Conservation (phyloP, 1,139 yeast species). For the Protomyces inouyei region DNA sequence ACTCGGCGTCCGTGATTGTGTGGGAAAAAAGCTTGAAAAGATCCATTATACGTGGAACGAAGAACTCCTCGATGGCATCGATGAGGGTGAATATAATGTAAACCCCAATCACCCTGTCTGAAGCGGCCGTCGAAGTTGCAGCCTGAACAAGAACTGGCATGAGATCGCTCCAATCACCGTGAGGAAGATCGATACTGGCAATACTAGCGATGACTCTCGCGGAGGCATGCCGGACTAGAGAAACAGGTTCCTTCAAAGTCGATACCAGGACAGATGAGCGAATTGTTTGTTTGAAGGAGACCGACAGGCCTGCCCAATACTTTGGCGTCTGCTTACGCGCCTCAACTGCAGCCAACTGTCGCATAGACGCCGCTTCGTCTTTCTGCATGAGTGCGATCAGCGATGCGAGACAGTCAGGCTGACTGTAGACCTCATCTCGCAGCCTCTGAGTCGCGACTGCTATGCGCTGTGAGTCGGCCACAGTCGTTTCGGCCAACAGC, state of each 20-base stretch:
- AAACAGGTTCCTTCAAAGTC: slow-evolving; percentile 60
- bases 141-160: slow-evolving; percentile 67
- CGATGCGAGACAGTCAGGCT: slow-evolving; percentile 71
- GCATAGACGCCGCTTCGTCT: slow-evolving; percentile 32
- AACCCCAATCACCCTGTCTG: slow-evolving; percentile 76
- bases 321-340: slow-evolving; percentile 73
- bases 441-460: slow-evolving; percentile 76
- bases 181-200: slow-evolving; percentile 67
- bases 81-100: slow-evolving; percentile 72
- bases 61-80: slow-evolving; percentile 51
- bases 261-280: slow-evolving; percentile 63
- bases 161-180: slow-evolving; percentile 69
- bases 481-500: slow-evolving; percentile 9
- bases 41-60: slow-evolving; percentile 56
- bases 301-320: slow-evolving; percentile 57
- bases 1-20: slow-evolving; percentile 60
- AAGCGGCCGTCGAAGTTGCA: slow-evolving; percentile 53
- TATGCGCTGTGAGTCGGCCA: slow-evolving; percentile 39
- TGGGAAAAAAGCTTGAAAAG: slow-evolving; percentile 50
- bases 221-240: slow-evolving; percentile 77
- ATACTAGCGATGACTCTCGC: slow-evolving; percentile 87
- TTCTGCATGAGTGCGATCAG: slow-evolving; percentile 74
- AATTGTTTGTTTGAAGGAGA: slow-evolving; percentile 53
- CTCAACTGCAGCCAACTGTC: slow-evolving; percentile 91
- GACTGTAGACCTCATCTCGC: slow-evolving; percentile 67